Evolutionary conservation across 805 yeast genomes (phyloP).

Genomic region (Starmerella powellii): DNA sequence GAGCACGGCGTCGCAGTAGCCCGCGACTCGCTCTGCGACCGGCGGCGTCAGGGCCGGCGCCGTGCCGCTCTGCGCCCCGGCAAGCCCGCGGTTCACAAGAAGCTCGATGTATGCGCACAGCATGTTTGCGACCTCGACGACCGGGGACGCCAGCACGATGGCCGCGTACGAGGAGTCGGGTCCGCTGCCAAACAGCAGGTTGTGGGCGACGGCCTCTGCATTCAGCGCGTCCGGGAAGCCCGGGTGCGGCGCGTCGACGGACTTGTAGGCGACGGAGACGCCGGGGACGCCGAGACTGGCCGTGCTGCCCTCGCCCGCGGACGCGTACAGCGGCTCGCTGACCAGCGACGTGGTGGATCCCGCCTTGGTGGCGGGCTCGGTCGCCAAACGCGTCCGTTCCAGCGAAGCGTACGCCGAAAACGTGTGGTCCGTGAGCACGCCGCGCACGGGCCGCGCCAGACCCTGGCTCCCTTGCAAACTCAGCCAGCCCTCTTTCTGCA

Average conservation of each 20-base stretch:
- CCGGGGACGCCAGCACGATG: conserved; percentile 3
- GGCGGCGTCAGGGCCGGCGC: conserved; percentile 25
- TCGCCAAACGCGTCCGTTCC: not conserved
- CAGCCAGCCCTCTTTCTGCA: conserved; percentile 17
- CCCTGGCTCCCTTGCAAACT: conserved; percentile 15
- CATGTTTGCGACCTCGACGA: conserved; percentile 4
- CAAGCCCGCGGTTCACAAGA: conserved; percentile 13
- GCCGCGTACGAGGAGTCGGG: conserved; percentile 2
- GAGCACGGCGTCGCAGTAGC: conserved; percentile 44
- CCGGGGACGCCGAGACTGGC: not conserved
- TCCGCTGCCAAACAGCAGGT: conserved; percentile 38
- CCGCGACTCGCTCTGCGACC: conserved; percentile 41
- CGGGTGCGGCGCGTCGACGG: not conserved
- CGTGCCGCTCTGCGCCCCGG: not conserved
- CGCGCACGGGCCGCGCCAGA: conserved; percentile 12
- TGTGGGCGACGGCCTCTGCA: conserved; percentile 62
- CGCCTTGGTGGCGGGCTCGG: not conserved
- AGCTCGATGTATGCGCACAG: conserved; percentile 12
- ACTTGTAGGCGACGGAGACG: not conserved
- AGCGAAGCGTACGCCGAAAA: not conserved
- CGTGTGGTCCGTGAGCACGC: conserved; percentile 1
- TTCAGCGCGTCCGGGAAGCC: conserved; percentile 21
- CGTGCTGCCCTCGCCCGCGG: not conserved
- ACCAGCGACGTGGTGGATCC: not conserved
- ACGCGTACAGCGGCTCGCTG: too few species aligned